phyloP scores from a whole-genome alignment of 306 rosid genomes.

The Cicer chorassanicum region DNA sequence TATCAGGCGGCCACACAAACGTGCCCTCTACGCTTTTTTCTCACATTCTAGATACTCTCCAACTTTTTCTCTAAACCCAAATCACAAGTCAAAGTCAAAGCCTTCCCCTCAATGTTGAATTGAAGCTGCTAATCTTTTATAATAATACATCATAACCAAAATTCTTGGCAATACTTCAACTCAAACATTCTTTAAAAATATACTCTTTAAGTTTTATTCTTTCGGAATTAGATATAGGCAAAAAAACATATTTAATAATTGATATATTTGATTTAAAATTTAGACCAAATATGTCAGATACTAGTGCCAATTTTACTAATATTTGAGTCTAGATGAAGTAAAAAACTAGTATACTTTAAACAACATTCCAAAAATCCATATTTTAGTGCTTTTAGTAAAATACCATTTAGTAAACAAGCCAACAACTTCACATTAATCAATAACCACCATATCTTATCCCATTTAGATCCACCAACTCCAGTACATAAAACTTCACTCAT shows the following conservation, averaged over 20 bases:
- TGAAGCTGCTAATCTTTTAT: not conserved
- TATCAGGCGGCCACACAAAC: conserved; percentile 7
- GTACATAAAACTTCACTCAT: not conserved
- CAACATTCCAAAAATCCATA: not conserved
- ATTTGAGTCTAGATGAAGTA: no score
- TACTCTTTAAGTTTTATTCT: no score
- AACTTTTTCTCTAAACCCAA: not conserved
- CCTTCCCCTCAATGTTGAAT: not conserved
- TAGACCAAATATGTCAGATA: no score
- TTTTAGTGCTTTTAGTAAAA: not conserved
- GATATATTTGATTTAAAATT: no score
- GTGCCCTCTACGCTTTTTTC: conserved; percentile 30
- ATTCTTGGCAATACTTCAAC: not conserved
- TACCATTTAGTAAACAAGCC: not conserved
- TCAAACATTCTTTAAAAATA: not conserved
- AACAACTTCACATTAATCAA: conserved; percentile 16
- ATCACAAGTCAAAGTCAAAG: conserved; percentile 13
- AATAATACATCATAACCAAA: not conserved
- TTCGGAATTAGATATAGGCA: no score
- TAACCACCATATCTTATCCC: conserved; percentile 20
- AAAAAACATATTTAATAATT: no score
- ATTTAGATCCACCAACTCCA: conserved; percentile 19
- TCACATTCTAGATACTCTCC: conserved; percentile 30
- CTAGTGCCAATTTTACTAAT: no score
- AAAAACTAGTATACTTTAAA: no score